Evolutionary conservation across 2,329 filamentous ascomycete genomes (phyloP), one percentile per base, ranked within the genome.

Genomic region (Aspergillus flavus): DNA sequence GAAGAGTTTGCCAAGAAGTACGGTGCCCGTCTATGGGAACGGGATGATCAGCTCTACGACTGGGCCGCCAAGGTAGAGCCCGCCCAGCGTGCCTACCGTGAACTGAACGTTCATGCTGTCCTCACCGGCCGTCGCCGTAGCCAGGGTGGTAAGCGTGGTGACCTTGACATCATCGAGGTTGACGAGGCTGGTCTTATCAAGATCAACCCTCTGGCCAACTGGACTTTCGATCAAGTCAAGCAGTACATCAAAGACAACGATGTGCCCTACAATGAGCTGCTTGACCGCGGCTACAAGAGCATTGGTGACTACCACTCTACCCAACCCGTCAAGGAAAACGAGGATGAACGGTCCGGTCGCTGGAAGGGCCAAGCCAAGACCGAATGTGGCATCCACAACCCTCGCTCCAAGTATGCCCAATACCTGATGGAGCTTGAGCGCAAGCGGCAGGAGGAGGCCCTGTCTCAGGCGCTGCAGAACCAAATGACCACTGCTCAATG

Each of bases 371-470:
- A 93, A 79, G 83, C 86, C 73, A 99, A 99, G 89, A 96, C 93
- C 19, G 95, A 99, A 83, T 99, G 95, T 79, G 95, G 95, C 55
- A 98, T 99, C 75, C 95, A 99, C 87, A 98, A 98, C 85, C 96
- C 95, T 81, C 90, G 94, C 79, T 96, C 92, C 63, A 90, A 93
- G 71, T 99, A 98, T 75, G 91, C 93, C 12, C 89, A 94, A 80
- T 97, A 91, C 80, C 81, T 96, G 61, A 84, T 85, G 72, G 88
- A 93, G 65, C 87, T 91, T 79, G 89, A 93, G 76, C 81, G 85
- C 74, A 89, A 92, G 83, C 82, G 84, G 67, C 83, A 89, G 69
- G 85, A 87, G 67, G 81, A 86, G 70, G 84, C 83, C 48, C 71
- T 87, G 45, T 73, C 79, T 7, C 76, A 81, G 65, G 81, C 81